Conservation (phyloP, 164 flowering plant genomes). For the Nymphaea colorata region DNA sequence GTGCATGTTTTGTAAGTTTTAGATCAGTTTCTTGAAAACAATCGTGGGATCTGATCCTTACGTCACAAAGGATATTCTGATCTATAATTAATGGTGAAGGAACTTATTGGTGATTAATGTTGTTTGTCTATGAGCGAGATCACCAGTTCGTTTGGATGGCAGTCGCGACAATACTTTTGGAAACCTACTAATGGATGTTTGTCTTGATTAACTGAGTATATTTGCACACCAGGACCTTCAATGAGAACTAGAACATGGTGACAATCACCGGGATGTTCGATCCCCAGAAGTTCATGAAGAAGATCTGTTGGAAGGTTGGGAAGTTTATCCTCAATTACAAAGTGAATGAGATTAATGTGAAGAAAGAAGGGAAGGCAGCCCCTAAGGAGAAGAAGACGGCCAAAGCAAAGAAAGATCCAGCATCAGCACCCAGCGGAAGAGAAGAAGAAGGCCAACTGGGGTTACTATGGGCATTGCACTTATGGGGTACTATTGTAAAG, state of each 20-base stretch:
- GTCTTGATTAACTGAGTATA: too few relatives aligned
- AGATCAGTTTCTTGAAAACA: too few relatives aligned
- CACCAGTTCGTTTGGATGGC: not conserved
- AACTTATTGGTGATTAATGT: not conserved
- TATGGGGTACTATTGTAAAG: not conserved
- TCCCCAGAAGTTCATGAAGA: not conserved
- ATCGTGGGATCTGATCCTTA: too few relatives aligned
- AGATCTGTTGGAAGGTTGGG: not conserved
- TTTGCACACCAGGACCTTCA: not conserved
- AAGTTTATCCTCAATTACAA: not conserved
- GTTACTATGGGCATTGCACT: too few relatives aligned
- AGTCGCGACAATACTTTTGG: too few relatives aligned
- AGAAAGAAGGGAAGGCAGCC: not conserved
- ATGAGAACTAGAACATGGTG: not conserved
- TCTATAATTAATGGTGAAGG: too few relatives aligned
- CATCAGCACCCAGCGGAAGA: not conserved
- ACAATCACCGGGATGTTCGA: not conserved
- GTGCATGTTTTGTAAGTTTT: too few relatives aligned
- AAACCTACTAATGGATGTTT: not conserved
- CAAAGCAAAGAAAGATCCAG: not conserved
- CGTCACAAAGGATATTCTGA: too few relatives aligned
- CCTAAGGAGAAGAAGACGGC: not conserved
- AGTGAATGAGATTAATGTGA: not conserved
- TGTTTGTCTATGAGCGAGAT: not conserved
- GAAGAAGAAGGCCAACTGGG: not conserved